Base-by-base conservation (phyloP, 495 filamentous ascomycete genomes). In the Tuber borchii region DNA sequence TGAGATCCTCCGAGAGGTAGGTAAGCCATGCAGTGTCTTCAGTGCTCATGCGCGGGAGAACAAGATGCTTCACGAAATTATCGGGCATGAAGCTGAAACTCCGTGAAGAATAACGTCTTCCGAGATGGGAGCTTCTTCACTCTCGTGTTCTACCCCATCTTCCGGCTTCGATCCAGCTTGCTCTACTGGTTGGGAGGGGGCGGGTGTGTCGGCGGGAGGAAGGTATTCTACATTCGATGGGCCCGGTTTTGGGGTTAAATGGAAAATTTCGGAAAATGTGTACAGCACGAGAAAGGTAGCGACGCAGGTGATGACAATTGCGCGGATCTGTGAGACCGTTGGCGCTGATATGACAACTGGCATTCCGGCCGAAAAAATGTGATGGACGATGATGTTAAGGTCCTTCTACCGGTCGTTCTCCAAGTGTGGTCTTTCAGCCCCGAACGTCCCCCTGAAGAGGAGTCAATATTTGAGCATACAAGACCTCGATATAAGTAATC, bases 1-100 rank as follows among this genome's bases (percentile, higher is more conserved):
- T 75, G 22, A 82, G 61, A 22, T 81, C 80, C 6, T 46, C 40
- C 0, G 80, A 72, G 34, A 82, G 77, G 42, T 72, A 76, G 1
- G 71, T 73, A 39, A 91, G 79, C 90, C 90, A 92, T 12, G 84
- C 83, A 10, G 87, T 86, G 80, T 90, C 86, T 70, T 90, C 88
- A 5, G 71, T 79, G 73, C 84, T 84, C 81, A 86, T 88, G 73
- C 86, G 86, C 6, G 89, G 87, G 46, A 90, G 84, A n/a, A 91
- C 84, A 78, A 91, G 82, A 39, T 85, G 85, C 81, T 88, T 90
- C 8, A 86, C 85, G 79, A 88, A 89, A 12, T 81, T 76, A 45
- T 83, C 79, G 3, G 69, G 70, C 31, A 74, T 73, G 37, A 82
- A 82, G 61, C 74, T 0, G 80, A 82, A 70, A 82, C 76, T 0